phyloP scores from a whole-genome alignment of 371 early-diverging fungal genomes.

The Actinomortierella wolfii region DNA sequence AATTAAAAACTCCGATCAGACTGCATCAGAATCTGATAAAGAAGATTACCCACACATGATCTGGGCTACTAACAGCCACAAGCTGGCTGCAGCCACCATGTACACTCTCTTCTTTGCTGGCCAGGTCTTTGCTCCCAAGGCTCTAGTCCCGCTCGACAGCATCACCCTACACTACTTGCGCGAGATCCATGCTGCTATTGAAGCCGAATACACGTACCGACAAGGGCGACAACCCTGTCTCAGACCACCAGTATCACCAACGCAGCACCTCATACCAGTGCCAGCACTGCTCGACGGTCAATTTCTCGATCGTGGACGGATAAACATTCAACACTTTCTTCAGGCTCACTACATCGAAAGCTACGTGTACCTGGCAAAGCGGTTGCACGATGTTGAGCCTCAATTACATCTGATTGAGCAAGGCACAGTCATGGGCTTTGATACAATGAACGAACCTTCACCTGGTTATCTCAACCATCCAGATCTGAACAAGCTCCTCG shows the following conservation, averaged over 20 bases:
- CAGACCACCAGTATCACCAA: too few relatives aligned
- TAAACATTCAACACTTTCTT: constrained; percentile 60
- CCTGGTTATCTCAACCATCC: constrained; percentile 76
- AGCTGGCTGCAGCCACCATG: constrained; percentile 80
- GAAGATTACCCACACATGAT: constrained; percentile 71
- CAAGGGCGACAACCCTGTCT: constrained; percentile 5
- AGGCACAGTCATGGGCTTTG: constrained; percentile 74
- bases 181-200: constrained; percentile 17
- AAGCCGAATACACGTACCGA: constrained; percentile 48
- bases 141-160: constrained; percentile 44
- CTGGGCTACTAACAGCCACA: constrained; percentile 85
- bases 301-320: constrained; percentile 26
- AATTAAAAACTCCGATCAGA: too few relatives aligned
- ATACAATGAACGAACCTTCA: constrained; percentile 81
- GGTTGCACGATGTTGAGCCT: constrained; percentile 37
- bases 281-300: constrained; percentile 7
- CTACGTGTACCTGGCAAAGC: constrained; percentile 53
- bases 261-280: too few relatives aligned
- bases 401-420: constrained; percentile 51
- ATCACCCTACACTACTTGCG: constrained; percentile 24
- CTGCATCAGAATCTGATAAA: constrained; percentile 8
- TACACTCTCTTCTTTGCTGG: constrained; percentile 84
- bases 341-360: constrained; percentile 57
- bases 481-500: constrained; percentile 59
- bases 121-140: constrained; percentile 70